These are phyloP conservation scores for Xerocomus brunneocitrinus DNA, from an alignment of 768 basidiomycete genomes.

Conservation along the genomic window DNA sequence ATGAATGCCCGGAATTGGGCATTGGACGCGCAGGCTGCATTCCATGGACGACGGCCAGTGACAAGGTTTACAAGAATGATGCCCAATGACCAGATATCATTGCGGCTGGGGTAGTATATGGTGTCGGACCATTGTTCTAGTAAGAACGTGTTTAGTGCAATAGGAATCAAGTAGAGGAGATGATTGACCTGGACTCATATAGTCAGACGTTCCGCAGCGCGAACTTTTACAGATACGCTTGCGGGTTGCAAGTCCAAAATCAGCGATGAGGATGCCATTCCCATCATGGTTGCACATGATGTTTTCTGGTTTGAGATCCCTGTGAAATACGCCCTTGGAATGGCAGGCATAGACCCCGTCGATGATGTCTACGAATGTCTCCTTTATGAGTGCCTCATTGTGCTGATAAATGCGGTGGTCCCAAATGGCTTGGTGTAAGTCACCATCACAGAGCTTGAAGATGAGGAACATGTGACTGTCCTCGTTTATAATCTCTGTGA, in stretches of 20 bases:
- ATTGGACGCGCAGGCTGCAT: slow-evolving; percentile 7
- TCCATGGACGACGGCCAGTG: slow-evolving; percentile 40
- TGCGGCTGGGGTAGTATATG: slow-evolving; percentile 29
- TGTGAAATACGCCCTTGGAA: slow-evolving; percentile 66
- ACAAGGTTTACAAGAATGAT: slow-evolving; percentile 83
- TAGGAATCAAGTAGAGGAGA: background rate
- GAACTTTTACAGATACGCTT: slow-evolving; percentile 43
- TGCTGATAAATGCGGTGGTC: slow-evolving; percentile 47
- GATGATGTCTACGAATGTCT: slow-evolving; percentile 71
- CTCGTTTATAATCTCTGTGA: slow-evolving; percentile 62
- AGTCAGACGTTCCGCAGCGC: slow-evolving; percentile 56
- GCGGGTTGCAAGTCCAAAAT: slow-evolving; percentile 70
- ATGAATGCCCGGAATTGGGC: slow-evolving; percentile 11
- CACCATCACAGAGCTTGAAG: slow-evolving; percentile 54
- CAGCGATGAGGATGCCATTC: slow-evolving; percentile 55
- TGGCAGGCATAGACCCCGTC: slow-evolving; percentile 79
- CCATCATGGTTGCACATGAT: slow-evolving; percentile 58
- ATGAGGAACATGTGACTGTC: slow-evolving; percentile 62
- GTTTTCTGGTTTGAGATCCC: slow-evolving; percentile 87
- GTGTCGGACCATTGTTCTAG: slow-evolving; percentile 52
- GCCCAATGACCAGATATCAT: slow-evolving; percentile 69
- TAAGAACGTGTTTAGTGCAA: background rate
- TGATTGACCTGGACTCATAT: slow-evolving; percentile 66
- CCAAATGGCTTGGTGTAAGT: slow-evolving; percentile 73
- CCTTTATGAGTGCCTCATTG: slow-evolving; percentile 58